These are phyloP conservation scores for Hymenoscyphus repandus DNA, from an alignment of 2,329 filamentous ascomycete genomes.

Conservation along the genomic window DNA sequence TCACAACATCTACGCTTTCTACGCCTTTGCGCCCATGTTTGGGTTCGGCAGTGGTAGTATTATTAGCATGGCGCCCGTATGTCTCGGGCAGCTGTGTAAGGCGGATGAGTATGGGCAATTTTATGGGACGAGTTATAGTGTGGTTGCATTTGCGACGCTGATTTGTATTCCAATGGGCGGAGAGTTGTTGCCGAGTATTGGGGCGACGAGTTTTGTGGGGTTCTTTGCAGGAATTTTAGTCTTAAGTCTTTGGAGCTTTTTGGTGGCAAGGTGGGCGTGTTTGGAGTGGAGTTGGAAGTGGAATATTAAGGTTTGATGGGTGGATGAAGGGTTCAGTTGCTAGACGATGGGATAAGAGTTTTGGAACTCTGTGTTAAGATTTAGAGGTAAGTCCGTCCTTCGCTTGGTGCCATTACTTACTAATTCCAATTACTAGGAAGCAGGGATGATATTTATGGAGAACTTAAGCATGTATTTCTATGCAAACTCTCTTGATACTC, in stretches of 20 bases:
- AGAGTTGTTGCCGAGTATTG: slow-evolving; percentile 21
- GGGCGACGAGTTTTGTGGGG: slow-evolving; percentile 20
- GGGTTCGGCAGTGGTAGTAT: slow-evolving; percentile 29
- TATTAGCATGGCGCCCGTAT: slow-evolving; percentile 28
- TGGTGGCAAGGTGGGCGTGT: slow-evolving; percentile 29
- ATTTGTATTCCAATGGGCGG: slow-evolving; percentile 27
- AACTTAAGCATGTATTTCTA: too few relatives aligned
- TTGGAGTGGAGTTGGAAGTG: slow-evolving; percentile 28
- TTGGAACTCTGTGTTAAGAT: too few relatives aligned
- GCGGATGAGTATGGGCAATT: slow-evolving; percentile 27
- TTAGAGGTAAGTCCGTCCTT: too few relatives aligned
- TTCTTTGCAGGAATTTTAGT: slow-evolving; percentile 27
- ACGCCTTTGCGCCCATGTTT: slow-evolving; percentile 27
- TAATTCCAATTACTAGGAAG: too few relatives aligned
- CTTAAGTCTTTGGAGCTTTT: slow-evolving; percentile 20
- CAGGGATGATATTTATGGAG: too few relatives aligned
- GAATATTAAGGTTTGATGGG: slow-evolving; percentile 22
- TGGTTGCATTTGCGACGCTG: slow-evolving; percentile 28
- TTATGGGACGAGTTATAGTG: slow-evolving; percentile 26
- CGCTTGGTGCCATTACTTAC: too few relatives aligned
- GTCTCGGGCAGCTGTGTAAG: slow-evolving; percentile 27
- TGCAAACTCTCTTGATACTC: too few relatives aligned
- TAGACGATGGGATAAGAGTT: too few relatives aligned
- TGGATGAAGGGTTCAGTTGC: too few relatives aligned
- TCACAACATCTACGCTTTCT: slow-evolving; percentile 22